Evolutionary conservation across 2,329 filamentous ascomycete species (phyloP).

Genomic region (Hypoxylon sp.): DNA sequence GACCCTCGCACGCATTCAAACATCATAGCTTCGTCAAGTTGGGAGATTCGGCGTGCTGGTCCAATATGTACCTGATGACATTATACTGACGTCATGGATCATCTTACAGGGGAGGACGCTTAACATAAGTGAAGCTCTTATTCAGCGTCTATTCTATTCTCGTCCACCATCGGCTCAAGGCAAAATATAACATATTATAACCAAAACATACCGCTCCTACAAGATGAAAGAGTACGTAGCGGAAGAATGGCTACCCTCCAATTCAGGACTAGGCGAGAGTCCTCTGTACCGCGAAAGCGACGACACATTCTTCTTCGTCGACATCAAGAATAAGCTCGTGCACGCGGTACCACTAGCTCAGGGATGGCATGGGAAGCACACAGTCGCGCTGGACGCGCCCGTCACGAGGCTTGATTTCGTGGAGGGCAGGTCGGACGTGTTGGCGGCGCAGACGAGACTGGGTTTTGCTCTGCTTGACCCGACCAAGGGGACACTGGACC

Average conservation of each 20-base stretch:
- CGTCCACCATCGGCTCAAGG: too few relatives aligned
- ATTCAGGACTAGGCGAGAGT: constrained; percentile 44
- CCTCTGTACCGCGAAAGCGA: constrained; percentile 46
- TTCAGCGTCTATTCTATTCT: background rate
- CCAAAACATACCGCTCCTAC: background rate
- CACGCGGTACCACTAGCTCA: background rate
- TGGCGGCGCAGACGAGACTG: constrained; percentile 43
- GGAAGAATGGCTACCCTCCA: constrained; percentile 45
- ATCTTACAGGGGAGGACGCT: background rate
- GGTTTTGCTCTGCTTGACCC: constrained; percentile 42
- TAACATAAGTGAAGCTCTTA: background rate
- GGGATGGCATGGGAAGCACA: background rate
- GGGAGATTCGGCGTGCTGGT: too few relatives aligned
- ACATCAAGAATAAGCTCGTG: background rate
- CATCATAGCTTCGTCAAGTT: background rate
- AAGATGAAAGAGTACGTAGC: constrained; percentile 45
- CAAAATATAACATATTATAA: background rate
- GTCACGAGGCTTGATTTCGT: constrained; percentile 43
- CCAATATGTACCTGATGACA: too few relatives aligned
- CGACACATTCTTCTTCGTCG: constrained; percentile 34
- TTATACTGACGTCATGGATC: background rate
- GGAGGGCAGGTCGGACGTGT: constrained; percentile 32
- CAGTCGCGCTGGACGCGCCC: constrained; percentile 28
- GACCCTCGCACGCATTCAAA: background rate
- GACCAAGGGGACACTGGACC: constrained; percentile 1